Evolutionary conservation across 2,329 filamentous ascomycete species (phyloP), one percentile per base, ranked within the genome.

Genomic region (Cladobotryum protrusum): DNA sequence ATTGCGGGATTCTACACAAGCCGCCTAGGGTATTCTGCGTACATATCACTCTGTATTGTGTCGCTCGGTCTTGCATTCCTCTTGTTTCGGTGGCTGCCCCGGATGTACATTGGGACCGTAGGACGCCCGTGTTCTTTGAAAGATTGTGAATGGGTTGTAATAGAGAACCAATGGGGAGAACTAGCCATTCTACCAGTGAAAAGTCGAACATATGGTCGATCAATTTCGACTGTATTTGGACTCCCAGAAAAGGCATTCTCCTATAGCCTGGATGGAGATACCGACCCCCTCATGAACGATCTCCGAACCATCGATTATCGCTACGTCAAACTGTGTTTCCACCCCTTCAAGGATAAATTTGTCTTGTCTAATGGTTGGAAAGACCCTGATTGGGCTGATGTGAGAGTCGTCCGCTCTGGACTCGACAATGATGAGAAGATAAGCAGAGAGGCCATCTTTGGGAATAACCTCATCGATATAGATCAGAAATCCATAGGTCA

Each of bases 91-190:
- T 99, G 93, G 93, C 68, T 97, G 47, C 95, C 93, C 5, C 80
- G 83, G 52, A 95, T 89, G 89, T 83, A 88, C 59, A 84, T 97
- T 45, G 78, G 77, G 44, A 65, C 97, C 39, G 75, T 88, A 37
- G 93, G 93, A 24, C 78, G 73, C 47, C 72, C 83, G 5, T 81
- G 80, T 14, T 75, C 87, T 2, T 73, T 99, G 29, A 77, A 78
- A 48, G 81, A 87, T 48, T 93, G 89, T 61, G 78, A 87, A 52
- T 99, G 95, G 93, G 85, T 96, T 40, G 91, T 95, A 24, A 81
- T 97, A 56, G 93, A 96, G 78, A 96, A 99, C 62, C 90, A 97
- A 77, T 97, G 93, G 92, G 87, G 87, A 45, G 92, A 97, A 67
- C 87, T 97, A 67, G 76, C 79, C 12, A 80, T 93, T n/a, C 80